Percentiles rank a stretch among this genome's conserved stretches.
phyloP scores from a whole-genome alignment of 495 filamentous ascomycete species.

The Acidomyces sp. region DNA sequence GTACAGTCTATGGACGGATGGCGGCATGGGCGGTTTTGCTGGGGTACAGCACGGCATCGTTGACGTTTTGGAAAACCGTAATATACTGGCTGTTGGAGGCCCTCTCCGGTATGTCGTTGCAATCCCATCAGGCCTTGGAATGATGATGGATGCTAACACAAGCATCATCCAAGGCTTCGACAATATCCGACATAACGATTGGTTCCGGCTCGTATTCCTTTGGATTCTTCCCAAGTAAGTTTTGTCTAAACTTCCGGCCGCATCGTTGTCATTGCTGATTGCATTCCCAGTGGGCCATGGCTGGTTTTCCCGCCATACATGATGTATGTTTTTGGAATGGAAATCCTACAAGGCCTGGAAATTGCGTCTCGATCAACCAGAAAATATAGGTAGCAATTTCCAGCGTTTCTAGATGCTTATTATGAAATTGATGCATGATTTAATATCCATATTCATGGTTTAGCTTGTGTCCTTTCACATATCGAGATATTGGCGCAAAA shows the following conservation, averaged over 20 bases:
- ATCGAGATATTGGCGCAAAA: too few relatives aligned
- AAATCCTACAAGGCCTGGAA: slow-evolving; percentile 56
- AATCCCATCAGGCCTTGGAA: not conserved
- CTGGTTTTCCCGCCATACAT: slow-evolving; percentile 59
- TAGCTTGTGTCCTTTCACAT: too few relatives aligned
- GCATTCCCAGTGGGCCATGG: slow-evolving; percentile 54
- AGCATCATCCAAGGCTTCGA: slow-evolving; percentile 36
- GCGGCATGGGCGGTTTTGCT: slow-evolving; percentile 54
- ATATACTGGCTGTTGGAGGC: slow-evolving; percentile 79
- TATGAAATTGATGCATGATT: too few relatives aligned
- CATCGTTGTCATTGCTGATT: not conserved
- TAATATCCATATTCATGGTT: too few relatives aligned
- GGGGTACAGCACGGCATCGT: slow-evolving; percentile 54
- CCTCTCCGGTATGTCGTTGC: slow-evolving; percentile 38
- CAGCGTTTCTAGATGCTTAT: too few relatives aligned
- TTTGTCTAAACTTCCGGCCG: not conserved
- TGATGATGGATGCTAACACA: not conserved
- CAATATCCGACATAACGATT: slow-evolving; percentile 65
- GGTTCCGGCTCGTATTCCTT: slow-evolving; percentile 42
- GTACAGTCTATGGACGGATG: slow-evolving; percentile 42
- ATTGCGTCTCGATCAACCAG: too few relatives aligned
- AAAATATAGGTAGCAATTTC: too few relatives aligned
- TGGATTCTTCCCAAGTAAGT: slow-evolving; percentile 78
- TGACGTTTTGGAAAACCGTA: slow-evolving; percentile 80
- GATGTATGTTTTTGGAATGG: slow-evolving; percentile 51